Evolutionary conservation across 2,329 filamentous ascomycete genomes (phyloP).

Genomic region (Falciphora oryzae): DNA sequence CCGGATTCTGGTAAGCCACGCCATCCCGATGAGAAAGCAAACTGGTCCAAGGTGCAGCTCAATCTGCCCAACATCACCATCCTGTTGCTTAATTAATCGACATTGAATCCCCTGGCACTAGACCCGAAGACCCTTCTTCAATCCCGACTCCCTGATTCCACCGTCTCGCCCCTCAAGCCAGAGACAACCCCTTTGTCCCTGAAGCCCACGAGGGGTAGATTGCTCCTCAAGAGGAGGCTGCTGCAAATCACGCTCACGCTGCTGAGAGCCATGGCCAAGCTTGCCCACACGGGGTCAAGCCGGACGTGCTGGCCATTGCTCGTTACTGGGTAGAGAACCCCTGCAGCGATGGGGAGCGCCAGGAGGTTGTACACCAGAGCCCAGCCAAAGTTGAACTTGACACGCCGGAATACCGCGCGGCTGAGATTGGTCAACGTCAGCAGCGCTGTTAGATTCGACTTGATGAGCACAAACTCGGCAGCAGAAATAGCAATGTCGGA

Average conservation of each 20-base stretch:
- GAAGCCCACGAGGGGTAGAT: conserved; percentile 39
- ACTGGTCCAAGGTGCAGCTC: no score
- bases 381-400: conserved; percentile 83
- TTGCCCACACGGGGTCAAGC: conserved; percentile 79
- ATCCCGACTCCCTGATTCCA: no score
- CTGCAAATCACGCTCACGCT: conserved; percentile 84
- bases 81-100: no score
- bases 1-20: no score
- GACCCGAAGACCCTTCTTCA: no score
- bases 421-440: conserved; percentile 71
- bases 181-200: conserved; percentile 21
- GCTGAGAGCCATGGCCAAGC: conserved; percentile 86
- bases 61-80: no score
- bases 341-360: conserved; percentile 75
- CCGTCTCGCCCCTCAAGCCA: no score
- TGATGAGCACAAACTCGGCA: conserved; percentile 76
- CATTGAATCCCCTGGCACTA: no score
- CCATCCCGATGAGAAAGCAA: no score
- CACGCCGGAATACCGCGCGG: conserved; percentile 65
- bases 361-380: conserved; percentile 75
- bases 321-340: conserved; percentile 60
- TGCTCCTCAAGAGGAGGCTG: conserved; percentile 63
- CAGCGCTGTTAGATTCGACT: conserved; percentile 57
- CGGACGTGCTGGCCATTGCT: conserved; percentile 50
- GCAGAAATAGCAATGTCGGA: conserved; percentile 78